A percentile compares a stretch with the other conserved stretches of the same genome.
Conservation (phyloP, 1,284 basidiomycete genomes). For the Microbotryum intermedium region DNA sequence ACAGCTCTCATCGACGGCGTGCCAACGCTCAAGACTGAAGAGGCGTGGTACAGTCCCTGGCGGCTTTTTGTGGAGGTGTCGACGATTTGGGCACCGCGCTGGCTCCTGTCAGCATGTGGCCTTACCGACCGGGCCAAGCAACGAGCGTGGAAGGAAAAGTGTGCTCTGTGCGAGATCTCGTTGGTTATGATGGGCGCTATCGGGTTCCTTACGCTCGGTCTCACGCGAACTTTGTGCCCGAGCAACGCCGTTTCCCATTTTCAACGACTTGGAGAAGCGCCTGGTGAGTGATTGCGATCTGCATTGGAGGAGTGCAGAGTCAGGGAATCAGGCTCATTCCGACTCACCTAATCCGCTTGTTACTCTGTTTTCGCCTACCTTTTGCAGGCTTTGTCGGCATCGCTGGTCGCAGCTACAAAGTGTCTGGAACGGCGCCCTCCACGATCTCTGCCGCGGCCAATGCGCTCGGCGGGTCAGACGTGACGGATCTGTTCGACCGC, state of each 20-base stretch:
- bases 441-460: conserved; percentile 50
- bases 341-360: too few relatives aligned
- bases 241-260: conserved; percentile 28
- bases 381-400: conserved; percentile 59
- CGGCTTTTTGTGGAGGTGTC: conserved; percentile 64
- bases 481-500: conserved; percentile 71
- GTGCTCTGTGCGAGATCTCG: conserved; percentile 82
- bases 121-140: conserved; percentile 66
- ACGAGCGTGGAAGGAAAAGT: conserved; percentile 98
- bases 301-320: not conserved
- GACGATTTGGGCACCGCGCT: conserved; percentile 85
- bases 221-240: conserved; percentile 87
- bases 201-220: conserved; percentile 89
- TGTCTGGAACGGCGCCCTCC: conserved; percentile 50
- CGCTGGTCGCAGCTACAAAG: conserved; percentile 68
- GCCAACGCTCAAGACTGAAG: conserved; percentile 20
- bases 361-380: not conserved
- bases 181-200: conserved; percentile 65
- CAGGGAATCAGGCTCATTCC: too few relatives aligned
- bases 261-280: conserved; percentile 33
- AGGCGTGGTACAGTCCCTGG: conserved; percentile 59
- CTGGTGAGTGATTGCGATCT: not conserved
- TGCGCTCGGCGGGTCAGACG: conserved; percentile 66
- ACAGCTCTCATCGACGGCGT: conserved; percentile 24
- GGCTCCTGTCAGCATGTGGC: conserved; percentile 63